Evolutionary conservation across 179 eudicot species (phyloP).

Genomic region (Actinidia chinensis): DNA sequence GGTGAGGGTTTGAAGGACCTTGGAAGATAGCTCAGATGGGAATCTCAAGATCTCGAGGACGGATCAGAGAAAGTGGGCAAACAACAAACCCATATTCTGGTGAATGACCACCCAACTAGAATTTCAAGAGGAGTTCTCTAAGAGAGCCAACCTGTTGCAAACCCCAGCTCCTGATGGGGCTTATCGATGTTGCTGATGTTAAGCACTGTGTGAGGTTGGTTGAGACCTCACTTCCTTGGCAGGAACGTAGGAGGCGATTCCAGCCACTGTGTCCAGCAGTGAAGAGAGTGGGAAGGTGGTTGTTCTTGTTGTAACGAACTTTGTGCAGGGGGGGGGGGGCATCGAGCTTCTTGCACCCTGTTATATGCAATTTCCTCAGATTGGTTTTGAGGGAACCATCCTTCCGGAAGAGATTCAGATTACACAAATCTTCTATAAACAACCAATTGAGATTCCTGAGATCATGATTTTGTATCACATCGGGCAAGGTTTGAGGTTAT

Average conservation of each 20-base stretch:
- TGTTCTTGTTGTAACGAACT: background rate
- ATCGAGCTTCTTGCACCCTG: background rate
- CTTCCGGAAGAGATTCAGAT: background rate
- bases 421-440: background rate
- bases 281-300: background rate
- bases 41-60: accelerated
- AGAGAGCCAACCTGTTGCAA: conserved; percentile 19
- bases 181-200: background rate
- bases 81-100: background rate
- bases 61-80: background rate
- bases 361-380: background rate
- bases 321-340: background rate
- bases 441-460: background rate
- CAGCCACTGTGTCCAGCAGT: background rate
- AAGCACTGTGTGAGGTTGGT: background rate
- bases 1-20: background rate
- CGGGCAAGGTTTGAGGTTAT: background rate
- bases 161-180: conserved; percentile 13
- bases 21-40: conserved; percentile 8
- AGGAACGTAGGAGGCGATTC: no score
- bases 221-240: background rate
- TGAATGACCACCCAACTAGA: background rate
- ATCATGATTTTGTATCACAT: background rate
- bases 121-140: background rate
- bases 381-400: background rate